These are phyloP conservation scores for Hanseniaspora nectarophila DNA, from an alignment of 805 yeast species.

Conservation along the genomic window DNA sequence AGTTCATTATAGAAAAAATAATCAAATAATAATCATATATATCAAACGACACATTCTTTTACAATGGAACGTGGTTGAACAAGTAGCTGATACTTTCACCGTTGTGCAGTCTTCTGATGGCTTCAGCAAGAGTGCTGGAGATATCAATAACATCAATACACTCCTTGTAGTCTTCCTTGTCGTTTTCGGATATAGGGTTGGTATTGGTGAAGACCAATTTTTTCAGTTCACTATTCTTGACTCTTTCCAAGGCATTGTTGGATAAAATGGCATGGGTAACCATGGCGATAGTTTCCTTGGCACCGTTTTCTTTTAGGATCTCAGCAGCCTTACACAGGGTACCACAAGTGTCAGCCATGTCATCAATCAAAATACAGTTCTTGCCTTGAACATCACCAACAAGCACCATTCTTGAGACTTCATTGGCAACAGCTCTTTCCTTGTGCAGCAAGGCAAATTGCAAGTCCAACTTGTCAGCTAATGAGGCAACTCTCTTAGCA, in stretches of 20 bases:
- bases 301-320: slow-evolving; percentile 48
- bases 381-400: slow-evolving; percentile 75
- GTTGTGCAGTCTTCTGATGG: slow-evolving; percentile 72
- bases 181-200: slow-evolving; percentile 60
- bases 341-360: slow-evolving; percentile 87
- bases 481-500: slow-evolving; percentile 76
- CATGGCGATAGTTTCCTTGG: slow-evolving; percentile 64
- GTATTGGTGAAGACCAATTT: slow-evolving; percentile 71
- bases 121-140: slow-evolving; percentile 64
- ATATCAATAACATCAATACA: slow-evolving; percentile 59
- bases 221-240: slow-evolving; percentile 55
- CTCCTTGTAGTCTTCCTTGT: slow-evolving; percentile 39
- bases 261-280: slow-evolving; percentile 74
- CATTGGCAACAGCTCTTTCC: slow-evolving; percentile 74
- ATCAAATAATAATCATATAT: neutral
- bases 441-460: slow-evolving; percentile 77
- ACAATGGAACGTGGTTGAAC: slow-evolving; percentile 51
- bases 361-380: slow-evolving; percentile 68
- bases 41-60: neutral
- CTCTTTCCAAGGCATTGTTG: slow-evolving; percentile 60
- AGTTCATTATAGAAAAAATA: too few species aligned
- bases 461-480: slow-evolving; percentile 67
- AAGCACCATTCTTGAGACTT: slow-evolving; percentile 70
- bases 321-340: slow-evolving; percentile 76
- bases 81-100: slow-evolving; percentile 77